Evolutionary conservation across 1,139 yeast genomes (phyloP), one percentile per base, ranked within the genome.

Genomic region (Diutina catenulata): DNA sequence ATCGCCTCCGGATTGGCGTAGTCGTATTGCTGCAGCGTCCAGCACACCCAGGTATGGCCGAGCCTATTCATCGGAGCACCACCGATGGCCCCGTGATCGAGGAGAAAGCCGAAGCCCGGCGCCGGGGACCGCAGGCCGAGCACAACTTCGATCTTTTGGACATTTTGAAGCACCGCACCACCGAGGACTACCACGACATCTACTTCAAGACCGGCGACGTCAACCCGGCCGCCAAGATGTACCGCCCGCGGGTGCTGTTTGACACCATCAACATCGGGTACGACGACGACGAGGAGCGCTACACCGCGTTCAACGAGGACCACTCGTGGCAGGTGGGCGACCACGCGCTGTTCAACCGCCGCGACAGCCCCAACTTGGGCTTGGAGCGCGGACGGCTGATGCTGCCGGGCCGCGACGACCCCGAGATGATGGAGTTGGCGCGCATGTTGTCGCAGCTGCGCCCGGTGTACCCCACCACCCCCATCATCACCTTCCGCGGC

Each of bases 401-500:
- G 35, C 47, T 45, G 40, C 41, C 45, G 16, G 28, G 42, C 41
- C 43, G 19, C 44, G 46, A 18, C 39, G 49, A 5, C 43, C 42
- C 25, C 38, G 42, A 4, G 43, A 41, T 32, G 36, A 43, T n/a
- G 4, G 47, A 44, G 13, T 37, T 38, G 4, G 25, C 41, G 13
- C 27, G 39, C 8, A 24, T 39, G 14, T 22, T 35, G 5, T 36
- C 48, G 21, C 42, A 43, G 15, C 41, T 45, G 3, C 33, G 42
- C 5, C 28, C 38, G 3, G 45, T 39, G 14, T 74, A 74, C 49
- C 80, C 80, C 2, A 68, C 80, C 2, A 50, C 60, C 19, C 79
- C 80, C 2, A 66, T 68, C 22, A 59, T 73, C 8, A 62, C 68
- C 14, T 73, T 68, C 47, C 61, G 64, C 40, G 74, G 78, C 4